Evolutionary conservation across 768 basidiomycete genomes (phyloP), one percentile per base, ranked within the genome.

Genomic region (Russula ochroleuca): DNA sequence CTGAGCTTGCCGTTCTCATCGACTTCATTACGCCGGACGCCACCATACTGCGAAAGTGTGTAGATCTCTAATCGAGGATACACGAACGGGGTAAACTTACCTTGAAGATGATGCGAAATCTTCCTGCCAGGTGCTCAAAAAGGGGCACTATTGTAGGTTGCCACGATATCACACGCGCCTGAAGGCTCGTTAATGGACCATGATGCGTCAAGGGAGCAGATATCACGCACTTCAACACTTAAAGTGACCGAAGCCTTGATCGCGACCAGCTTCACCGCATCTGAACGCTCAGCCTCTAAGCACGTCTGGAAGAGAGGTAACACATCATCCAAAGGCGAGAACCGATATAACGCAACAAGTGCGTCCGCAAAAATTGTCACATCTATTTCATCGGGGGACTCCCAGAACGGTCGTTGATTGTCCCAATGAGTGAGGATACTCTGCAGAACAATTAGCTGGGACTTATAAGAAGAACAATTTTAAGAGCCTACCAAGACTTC

Each of bases 261-360:
- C 2, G 81, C 92, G 62, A 84, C 83, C 13, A 87, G 83, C 77
- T 94, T 94, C 68, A 91, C 83, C 1, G 87, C 87, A 28, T 92
- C 89, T 1, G 90, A 87, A 35, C 88, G 82, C 68, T 92, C 88
- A 10, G 91, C 84, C 60, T 88, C 85, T 47, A 92, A 71, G 66
- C 90, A 90, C 15, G 78, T 77, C 23, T 76, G 69, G 70, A 94
- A 90, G 7, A 92, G 70, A 0, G 78, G 78, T 8, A 85, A 52
- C 2, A 84, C 79, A 43, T 90, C 87, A 49, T 85, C 81, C 48
- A 79, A 75, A 0, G 87, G 81, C 23, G 90, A 72, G 68, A 88
- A 90, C 15, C 90, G 83, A 72, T 82, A 94, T 11, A 92, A 73
- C 1, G 83, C 81, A 2, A 87, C 87, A 10, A 97, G 76, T 0